Evolutionary conservation across 2,329 filamentous ascomycete genomes (phyloP), one percentile per base, ranked within the genome.

Genomic region (Penicillium sp.): DNA sequence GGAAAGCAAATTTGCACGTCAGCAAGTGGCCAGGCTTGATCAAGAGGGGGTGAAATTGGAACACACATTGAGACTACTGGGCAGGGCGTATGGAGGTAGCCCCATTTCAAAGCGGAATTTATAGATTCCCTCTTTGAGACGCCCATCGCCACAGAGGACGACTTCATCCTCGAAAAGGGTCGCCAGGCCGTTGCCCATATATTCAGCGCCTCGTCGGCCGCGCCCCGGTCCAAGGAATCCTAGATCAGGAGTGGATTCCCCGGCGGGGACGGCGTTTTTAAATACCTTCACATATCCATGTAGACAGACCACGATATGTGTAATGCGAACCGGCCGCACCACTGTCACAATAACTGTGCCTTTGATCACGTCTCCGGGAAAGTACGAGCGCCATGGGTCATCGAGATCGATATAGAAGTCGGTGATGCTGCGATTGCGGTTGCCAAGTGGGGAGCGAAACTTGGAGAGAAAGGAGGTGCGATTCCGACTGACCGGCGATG

Each of bases 41-140:
- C 13, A 28, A 22, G 2, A 4, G 24, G 30, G 17, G 10, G 44
- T 30, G 4, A 5, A 15, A 28, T 7, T 12, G 13, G 45, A 53
- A 83, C 91, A 74, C 85, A 97, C 94, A 80, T 96, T 93, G 73
- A 99, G 94, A 76, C 94, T 97, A 78, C 92, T 97, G n/a, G 87
- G 87, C 61, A 89, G 74, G 50, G 82, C 81, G 68, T 84, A 83
- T 44, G 83, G 80, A 2, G 87, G 87, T 65, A 89, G 87, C 51
- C 83, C 80, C 67, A 89, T 79, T 70, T 88, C 85, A 67, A 89
- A 89, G 56, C 86, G 84, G 73, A 89, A 89, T 68, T 88, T 85
- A 72, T 89, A 89, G 38, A 85, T 81, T n/a, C 87, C 86, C 71
- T 88, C 85, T 61, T 83, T 84, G 49, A 89, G 78, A 64, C 86